phyloP scores from a whole-genome alignment of 495 filamentous ascomycete genomes.

The Annulohypoxylon nitens region DNA sequence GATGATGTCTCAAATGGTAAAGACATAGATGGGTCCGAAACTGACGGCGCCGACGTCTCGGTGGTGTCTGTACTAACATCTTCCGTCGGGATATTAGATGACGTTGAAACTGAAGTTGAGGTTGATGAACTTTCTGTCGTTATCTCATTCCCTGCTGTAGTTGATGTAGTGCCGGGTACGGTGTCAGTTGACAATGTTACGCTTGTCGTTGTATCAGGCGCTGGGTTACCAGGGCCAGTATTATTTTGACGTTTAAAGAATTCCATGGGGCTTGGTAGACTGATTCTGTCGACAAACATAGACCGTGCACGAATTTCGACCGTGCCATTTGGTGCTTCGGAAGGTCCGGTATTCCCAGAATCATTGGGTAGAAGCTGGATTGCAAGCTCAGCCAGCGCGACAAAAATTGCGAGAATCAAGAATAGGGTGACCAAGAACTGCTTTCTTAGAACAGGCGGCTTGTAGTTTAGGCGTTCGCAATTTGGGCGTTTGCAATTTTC shows the following conservation, averaged over 20 bases:
- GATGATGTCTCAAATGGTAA: neutral
- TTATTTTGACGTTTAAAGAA: slow-evolving; percentile 35
- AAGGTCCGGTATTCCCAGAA: slow-evolving; percentile 8
- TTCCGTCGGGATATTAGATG: neutral
- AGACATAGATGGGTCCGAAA: neutral
- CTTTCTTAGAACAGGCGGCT: slow-evolving; percentile 36
- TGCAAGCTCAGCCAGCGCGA: slow-evolving; percentile 38
- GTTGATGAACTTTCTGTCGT: neutral
- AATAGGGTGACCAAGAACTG: slow-evolving; percentile 30
- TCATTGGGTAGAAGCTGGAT: slow-evolving; percentile 44
- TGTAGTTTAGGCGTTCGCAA: slow-evolving; percentile 36
- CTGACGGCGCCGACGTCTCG: slow-evolving; percentile 3
- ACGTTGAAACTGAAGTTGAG: neutral
- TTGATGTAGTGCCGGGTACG: neutral
- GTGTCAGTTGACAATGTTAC: slow-evolving; percentile 7
- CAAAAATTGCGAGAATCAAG: slow-evolving; percentile 27
- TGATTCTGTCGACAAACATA: neutral
- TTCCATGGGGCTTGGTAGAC: neutral
- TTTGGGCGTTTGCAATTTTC: slow-evolving; percentile 20
- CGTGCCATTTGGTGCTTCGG: slow-evolving; percentile 23
- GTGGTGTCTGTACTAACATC: slow-evolving; percentile 7
- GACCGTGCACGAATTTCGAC: slow-evolving; percentile 33
- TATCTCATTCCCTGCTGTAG: neutral
- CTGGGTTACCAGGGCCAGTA: neutral
- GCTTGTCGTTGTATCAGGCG: slow-evolving; percentile 6